Base-by-base conservation (phyloP, 352 stramenopile species). In the Phytopythium boreale region DNA sequence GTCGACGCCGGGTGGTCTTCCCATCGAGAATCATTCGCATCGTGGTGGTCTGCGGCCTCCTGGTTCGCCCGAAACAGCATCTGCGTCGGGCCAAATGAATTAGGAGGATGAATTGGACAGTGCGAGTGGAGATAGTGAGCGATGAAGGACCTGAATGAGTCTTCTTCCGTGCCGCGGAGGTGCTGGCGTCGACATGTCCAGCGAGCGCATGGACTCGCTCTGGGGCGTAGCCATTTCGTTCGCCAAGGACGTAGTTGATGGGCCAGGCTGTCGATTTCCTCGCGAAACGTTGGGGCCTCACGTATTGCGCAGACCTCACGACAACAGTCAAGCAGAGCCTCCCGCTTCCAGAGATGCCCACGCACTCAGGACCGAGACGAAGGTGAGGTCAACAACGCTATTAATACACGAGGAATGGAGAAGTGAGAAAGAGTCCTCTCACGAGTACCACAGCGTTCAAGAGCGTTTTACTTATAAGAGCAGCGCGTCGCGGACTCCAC, bases 51-150 rank as follows among this genome's bases (percentile, higher is more conserved):
- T 37, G 20, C 52, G 19, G 22, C 27, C 5, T 52, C 50, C 39
- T 47, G 51, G 19, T 47, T 64, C 11, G 75, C 78, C 34, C 74
- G 71, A 62, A 88, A 85, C 56, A 88, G 61, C 75, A 85, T 80
- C 79, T 88, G 66, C 7, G 31, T 44, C 47, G 39, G 1, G 27
- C 24, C n/a, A 6, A 26, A 22, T 24, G 20, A 11, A 17, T 55
- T 2, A 49, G 19, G 6, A 22, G 14, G 12, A 22, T 19, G 49
- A 24, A 31, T 8, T 17, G 24, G 19, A 51, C 37, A 22, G 15
- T 22, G n/a, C 36, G 31, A 56, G 19, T 43, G 19, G 12, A 58
- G 27, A 4, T 4, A 29, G 4, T 15, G n/a, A n/a, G n/a, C n/a
- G n/a, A n/a, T 20, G n/a, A 19, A 39, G 8, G 58, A 84, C 72